Conservation (phyloP, 345 rosid genomes). For the Murraya paniculata region DNA sequence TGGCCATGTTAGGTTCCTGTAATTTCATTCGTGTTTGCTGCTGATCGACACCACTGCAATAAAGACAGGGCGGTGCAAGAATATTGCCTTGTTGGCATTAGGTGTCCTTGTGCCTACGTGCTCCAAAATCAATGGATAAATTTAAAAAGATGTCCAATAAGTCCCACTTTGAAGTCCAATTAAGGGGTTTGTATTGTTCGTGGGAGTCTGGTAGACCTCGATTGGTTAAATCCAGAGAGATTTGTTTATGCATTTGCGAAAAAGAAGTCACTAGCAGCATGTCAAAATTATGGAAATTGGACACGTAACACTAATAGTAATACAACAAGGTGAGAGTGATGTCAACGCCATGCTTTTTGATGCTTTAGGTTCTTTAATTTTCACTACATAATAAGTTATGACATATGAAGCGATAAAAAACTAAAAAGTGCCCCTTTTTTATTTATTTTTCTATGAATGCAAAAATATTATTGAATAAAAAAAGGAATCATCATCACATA, state of each 20-base stretch:
- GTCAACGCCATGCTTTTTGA: neutral
- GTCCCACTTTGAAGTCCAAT: neutral
- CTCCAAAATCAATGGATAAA: neutral
- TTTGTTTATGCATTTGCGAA: neutral
- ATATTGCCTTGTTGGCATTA: neutral
- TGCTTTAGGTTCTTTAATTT: neutral
- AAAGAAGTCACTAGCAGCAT: neutral
- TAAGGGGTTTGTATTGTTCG: neutral
- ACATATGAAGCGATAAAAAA: too few relatives aligned
- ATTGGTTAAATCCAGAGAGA: neutral
- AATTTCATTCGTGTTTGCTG: neutral
- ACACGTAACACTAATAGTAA: neutral
- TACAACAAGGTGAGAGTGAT: neutral
- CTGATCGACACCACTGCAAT: neutral
- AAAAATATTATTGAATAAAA: too few relatives aligned
- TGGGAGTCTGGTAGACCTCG: constrained; percentile 1
- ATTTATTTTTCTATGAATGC: too few relatives aligned
- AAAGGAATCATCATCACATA: too few relatives aligned
- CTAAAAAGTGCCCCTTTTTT: too few relatives aligned
- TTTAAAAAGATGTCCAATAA: neutral
- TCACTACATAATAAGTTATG: too few relatives aligned
- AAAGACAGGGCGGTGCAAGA: neutral
- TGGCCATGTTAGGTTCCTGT: neutral
- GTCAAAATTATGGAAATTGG: neutral
- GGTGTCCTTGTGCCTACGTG: neutral